phyloP scores from a whole-genome alignment of 148 eudicot species.

The Oxyria digyna region DNA sequence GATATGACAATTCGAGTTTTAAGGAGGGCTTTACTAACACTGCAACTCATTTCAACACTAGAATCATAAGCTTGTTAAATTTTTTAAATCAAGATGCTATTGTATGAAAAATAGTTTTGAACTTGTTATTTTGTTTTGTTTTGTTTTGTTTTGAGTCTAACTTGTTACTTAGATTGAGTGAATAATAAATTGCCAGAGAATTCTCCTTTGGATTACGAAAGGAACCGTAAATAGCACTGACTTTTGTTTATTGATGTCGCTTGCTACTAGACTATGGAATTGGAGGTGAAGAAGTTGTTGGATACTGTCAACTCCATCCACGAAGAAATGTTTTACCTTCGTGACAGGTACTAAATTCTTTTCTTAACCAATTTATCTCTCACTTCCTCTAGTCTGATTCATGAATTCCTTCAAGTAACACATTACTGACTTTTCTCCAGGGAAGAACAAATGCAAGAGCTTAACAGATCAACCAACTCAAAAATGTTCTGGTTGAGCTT shows the following conservation, averaged over 20 bases:
- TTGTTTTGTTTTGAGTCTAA: too few relatives aligned
- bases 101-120: too few relatives aligned
- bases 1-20: background rate
- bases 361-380: background rate
- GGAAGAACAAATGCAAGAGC: conserved; percentile 87
- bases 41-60: background rate
- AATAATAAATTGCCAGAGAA: too few relatives aligned
- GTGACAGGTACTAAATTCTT: conserved; percentile 38
- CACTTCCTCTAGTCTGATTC: background rate
- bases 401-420: background rate
- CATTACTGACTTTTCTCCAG: conserved; percentile 15
- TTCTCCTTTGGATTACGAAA: too few relatives aligned
- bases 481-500: conserved; percentile 78
- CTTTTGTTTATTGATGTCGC: background rate
- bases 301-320: conserved; percentile 63
- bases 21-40: background rate
- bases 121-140: background rate
- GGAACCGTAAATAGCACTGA: background rate
- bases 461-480: conserved; percentile 58
- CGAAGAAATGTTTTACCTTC: conserved; percentile 88
- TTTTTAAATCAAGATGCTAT: background rate
- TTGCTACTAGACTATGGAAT: conserved; percentile 57
- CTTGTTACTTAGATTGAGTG: too few relatives aligned
- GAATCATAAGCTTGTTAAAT: background rate
- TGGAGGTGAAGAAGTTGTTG: conserved; percentile 69